Conservation (phyloP, 2,329 filamentous ascomycete species). For the Colletotrichum gloeosporioides region DNA sequence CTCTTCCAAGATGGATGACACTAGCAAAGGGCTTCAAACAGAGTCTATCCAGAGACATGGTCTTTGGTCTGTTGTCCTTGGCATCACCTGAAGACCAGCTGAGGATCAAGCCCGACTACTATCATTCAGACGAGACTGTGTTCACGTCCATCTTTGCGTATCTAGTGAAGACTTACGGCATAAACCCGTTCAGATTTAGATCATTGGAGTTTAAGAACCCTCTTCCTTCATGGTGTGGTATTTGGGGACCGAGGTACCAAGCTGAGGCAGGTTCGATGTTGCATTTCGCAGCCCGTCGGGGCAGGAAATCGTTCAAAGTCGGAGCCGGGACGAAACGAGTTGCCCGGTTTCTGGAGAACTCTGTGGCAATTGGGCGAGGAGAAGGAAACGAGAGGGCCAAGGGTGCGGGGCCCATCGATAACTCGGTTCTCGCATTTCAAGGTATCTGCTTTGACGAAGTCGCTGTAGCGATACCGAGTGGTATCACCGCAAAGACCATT, state of each 20-base stretch:
- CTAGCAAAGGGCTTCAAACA: not conserved
- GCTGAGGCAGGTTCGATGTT: not conserved
- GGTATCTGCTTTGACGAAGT: not conserved
- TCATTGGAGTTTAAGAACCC: not conserved
- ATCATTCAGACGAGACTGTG: not conserved
- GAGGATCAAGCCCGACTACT: not conserved
- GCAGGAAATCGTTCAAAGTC: not conserved
- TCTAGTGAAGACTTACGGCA: not conserved
- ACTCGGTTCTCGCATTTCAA: not conserved
- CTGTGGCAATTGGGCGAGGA: not conserved
- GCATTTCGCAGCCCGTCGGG: not conserved
- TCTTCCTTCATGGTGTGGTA: not conserved
- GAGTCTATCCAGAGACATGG: not conserved
- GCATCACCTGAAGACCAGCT: not conserved
- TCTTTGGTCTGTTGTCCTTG: not conserved
- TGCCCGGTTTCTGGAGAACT: accelerated
- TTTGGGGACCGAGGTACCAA: not conserved
- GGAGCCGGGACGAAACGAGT: not conserved
- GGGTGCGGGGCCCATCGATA: not conserved
- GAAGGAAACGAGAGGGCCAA: not conserved
- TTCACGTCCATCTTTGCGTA: not conserved
- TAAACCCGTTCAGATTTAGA: not conserved
- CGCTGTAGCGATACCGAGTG: not conserved
- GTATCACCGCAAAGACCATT: not conserved
- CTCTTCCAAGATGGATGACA: not conserved